Conservation (phyloP, 2,329 filamentous ascomycete species). For the Hypoxylon sp. region DNA sequence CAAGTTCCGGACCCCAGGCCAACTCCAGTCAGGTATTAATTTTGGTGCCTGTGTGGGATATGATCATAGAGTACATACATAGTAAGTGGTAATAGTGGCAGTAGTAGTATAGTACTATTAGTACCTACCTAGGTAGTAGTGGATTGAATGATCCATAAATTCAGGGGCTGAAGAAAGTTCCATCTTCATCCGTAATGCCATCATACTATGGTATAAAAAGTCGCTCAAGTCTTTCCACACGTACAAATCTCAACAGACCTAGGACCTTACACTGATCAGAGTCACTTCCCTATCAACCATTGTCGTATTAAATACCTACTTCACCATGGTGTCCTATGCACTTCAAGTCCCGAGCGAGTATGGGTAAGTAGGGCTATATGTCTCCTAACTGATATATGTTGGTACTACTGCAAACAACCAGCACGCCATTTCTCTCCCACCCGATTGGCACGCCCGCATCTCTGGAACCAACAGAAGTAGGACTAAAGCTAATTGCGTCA, state of each 20-base stretch:
- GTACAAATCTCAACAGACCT: conserved; percentile 1
- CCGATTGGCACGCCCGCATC: conserved; percentile 14
- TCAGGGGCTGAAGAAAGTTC: conserved; percentile 22
- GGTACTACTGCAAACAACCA: conserved; percentile 20
- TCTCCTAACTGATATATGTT: background rate
- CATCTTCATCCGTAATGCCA: conserved; percentile 16
- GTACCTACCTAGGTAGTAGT: background rate
- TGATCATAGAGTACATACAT: no score
- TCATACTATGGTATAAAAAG: conserved; percentile 17
- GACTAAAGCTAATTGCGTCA: conserved; percentile 27
- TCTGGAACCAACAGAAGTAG: background rate
- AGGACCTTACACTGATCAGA: background rate
- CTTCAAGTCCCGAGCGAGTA: conserved; percentile 65
- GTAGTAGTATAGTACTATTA: background rate
- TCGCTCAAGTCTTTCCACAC: conserved; percentile 3
- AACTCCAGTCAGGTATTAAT: background rate
- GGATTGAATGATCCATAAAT: conserved; percentile 27
- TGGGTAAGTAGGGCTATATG: conserved; percentile 59
- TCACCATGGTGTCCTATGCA: conserved; percentile 59
- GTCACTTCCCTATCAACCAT: conserved; percentile 2
- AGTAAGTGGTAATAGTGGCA: background rate
- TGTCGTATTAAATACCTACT: conserved; percentile 1
- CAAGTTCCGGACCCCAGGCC: background rate
- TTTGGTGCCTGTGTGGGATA: no score
- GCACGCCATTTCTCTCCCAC: conserved; percentile 21